Conservation (phyloP, 805 yeast species). For the Monosporozyma yasuniensis region DNA sequence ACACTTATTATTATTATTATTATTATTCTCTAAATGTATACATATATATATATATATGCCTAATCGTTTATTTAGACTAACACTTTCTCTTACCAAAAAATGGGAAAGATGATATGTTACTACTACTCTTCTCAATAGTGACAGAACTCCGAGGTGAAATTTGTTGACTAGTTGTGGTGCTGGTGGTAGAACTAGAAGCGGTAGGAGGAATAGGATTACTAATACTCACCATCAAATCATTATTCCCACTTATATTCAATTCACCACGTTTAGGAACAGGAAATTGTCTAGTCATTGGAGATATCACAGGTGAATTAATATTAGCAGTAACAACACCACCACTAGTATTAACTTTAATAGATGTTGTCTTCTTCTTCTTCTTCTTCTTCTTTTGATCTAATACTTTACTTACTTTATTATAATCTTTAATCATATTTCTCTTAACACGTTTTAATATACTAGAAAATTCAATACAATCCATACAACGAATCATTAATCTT, state of each 20-base stretch:
- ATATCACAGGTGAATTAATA: neutral
- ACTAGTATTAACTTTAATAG: neutral
- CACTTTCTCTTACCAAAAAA: neutral
- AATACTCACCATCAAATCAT: neutral
- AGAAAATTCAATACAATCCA: constrained; percentile 27
- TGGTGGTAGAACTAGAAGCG: too few relatives aligned
- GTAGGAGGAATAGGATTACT: neutral
- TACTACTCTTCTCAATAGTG: neutral
- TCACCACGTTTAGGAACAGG: neutral
- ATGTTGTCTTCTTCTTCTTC: neutral
- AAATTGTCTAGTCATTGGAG: neutral
- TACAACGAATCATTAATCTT: constrained; percentile 41
- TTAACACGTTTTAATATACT: constrained; percentile 17
- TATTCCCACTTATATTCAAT: neutral
- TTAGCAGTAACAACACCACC: too few relatives aligned
- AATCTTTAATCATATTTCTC: constrained; percentile 9
- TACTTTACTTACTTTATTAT: constrained; percentile 3
- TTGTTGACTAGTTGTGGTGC: neutral
- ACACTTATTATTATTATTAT: too few relatives aligned
- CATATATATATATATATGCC: neutral
- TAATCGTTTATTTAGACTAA: too few relatives aligned
- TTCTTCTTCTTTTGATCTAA: constrained; percentile 2
- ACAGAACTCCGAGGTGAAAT: constrained; percentile 17
- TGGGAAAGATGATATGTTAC: neutral
- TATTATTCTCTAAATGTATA: neutral